A percentile compares a stretch with the other conserved stretches of the same genome.
phyloP scores from a whole-genome alignment of 177 flowering plant genomes.

The Vitis hybrid region DNA sequence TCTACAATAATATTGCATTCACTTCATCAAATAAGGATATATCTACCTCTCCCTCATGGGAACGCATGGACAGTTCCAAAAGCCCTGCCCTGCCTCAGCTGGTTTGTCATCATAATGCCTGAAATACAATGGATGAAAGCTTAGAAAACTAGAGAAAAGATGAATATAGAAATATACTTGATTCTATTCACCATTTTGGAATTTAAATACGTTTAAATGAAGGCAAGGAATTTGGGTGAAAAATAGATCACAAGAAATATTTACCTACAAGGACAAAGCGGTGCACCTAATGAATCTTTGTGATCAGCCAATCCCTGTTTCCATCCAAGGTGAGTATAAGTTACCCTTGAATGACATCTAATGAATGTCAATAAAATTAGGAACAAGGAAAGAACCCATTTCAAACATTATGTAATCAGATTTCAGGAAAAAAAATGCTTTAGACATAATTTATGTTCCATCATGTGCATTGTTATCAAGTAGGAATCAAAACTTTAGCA shows the following conservation, averaged over 20 bases:
- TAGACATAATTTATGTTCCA: neutral
- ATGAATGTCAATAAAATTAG: neutral
- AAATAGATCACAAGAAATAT: conserved; percentile 7
- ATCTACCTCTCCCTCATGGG: conserved; percentile 98
- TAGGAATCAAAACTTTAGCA: neutral
- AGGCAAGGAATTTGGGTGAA: neutral
- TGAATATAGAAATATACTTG: neutral
- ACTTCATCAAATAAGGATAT: conserved; percentile 1
- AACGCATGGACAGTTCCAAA: conserved; percentile 99
- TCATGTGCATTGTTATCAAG: neutral
- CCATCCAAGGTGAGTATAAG: conserved; percentile 5
- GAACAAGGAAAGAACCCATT: neutral
- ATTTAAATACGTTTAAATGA: neutral
- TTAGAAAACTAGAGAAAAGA: neutral
- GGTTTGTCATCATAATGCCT: conserved; percentile 98
- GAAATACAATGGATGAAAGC: conserved; percentile 16
- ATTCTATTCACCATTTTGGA: neutral
- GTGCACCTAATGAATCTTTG: conserved; percentile 94
- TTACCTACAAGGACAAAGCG: conserved; percentile 98
- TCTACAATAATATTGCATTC: neutral
- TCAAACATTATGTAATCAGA: no score
- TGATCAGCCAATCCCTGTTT: conserved; percentile 95
- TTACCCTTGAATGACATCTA: neutral
- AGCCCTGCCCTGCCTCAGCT: conserved; percentile 93
- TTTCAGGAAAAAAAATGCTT: no score